These are phyloP conservation scores for Podospora pseudopauciseta DNA, from an alignment of 495 filamentous ascomycete species.

Conservation along the genomic window DNA sequence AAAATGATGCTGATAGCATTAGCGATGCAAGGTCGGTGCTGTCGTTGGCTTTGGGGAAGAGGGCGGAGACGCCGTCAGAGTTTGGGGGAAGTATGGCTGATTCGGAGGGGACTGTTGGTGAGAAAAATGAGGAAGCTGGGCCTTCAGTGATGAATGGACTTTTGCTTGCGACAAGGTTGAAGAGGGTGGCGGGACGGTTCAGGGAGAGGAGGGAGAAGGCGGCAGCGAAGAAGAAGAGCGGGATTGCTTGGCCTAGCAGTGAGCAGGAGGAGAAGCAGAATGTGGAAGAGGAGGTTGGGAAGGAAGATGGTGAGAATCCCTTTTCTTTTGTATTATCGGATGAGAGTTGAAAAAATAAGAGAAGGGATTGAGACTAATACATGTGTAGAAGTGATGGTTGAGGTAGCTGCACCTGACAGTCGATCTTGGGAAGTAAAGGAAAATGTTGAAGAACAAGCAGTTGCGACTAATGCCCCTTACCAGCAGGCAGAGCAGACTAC, in stretches of 20 bases:
- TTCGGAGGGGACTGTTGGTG: not conserved
- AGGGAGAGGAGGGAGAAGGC: not conserved
- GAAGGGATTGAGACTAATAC: conserved; percentile 10
- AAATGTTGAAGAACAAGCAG: not conserved
- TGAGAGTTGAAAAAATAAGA: conserved; percentile 3
- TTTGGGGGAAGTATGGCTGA: not conserved
- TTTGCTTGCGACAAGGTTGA: not conserved
- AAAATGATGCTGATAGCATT: conserved; percentile 12
- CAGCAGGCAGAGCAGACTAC: not conserved
- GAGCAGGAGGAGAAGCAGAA: conserved; percentile 22
- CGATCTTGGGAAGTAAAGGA: not conserved
- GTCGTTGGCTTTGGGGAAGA: not conserved
- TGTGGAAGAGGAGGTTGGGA: conserved; percentile 23
- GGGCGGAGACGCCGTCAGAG: not conserved
- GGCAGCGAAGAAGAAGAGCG: not conserved
- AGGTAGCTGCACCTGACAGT: not conserved
- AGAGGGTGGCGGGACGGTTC: conserved; percentile 3
- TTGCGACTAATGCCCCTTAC: not conserved
- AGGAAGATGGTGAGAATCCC: not conserved
- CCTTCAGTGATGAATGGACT: not conserved
- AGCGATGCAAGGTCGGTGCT: conserved; percentile 18
- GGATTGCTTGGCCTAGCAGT: conserved; percentile 2
- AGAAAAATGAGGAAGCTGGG: not conserved
- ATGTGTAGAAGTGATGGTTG: not conserved
- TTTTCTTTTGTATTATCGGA: not conserved